Evolutionary conservation across 805 yeast species (phyloP), one percentile per base, ranked within the genome.

Genomic region (Kurtzmaniella cleridarum): DNA sequence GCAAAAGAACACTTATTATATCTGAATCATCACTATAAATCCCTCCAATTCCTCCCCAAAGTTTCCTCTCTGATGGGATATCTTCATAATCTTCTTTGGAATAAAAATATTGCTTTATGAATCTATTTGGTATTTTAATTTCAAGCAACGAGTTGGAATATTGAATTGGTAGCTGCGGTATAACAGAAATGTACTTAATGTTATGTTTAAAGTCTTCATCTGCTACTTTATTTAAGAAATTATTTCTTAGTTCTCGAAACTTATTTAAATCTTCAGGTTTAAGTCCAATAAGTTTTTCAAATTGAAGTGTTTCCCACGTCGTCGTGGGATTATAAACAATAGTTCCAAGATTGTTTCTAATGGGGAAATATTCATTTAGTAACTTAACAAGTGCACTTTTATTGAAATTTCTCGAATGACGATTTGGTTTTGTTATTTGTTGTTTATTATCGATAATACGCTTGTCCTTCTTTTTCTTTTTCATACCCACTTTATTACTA

Each of bases 21-120:
- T 91, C 96, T 1, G 95, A 84, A 58, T 91, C 98, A 59, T 93
- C 98, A 0, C 97, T 86, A 59, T 91, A 93, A 1, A 93, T 69
- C 32, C 90, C 95, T 2, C 90, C 76, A 10, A 54, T 54, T 2
- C 73, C 73, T 2, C 98, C 98, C 98, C 98, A 91, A 2, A 89
- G 46, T 34, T 75, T 72, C 13, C 41, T 39, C 4, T 49, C 45
- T 2, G 51, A 50, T 5, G 42, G 41, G 24, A 82, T 76, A 27
- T 49, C 52, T 11, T 64, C 67, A 36, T 77, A 68, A 24, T 64
- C 67, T 36, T 66, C 67, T 28, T 60, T 51, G 28, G 24, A 26
- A 9, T 34, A 18, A 5, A 34, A 24, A 31, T 67, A 61, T 6
- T 60, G 51, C 34, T 59, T 57, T 34, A 75, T 54, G 47, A 62